Base-by-base conservation (phyloP, 2,329 filamentous ascomycete species). In the Paracoccidioides lutzii region DNA sequence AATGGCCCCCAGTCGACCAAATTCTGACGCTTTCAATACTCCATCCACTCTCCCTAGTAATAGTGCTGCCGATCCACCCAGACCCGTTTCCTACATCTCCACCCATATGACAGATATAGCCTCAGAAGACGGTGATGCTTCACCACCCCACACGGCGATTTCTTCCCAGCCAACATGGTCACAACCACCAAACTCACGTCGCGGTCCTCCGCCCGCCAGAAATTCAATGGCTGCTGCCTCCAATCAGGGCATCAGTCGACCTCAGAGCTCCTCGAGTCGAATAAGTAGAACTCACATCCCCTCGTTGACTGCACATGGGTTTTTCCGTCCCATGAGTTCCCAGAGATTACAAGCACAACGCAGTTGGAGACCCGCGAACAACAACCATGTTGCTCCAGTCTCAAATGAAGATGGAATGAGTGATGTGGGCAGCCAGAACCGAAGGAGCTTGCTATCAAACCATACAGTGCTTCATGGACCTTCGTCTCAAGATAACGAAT, bases 241-340 rank as follows among this genome's bases (percentile, higher is more conserved):
- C 14, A 54, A 54, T 35, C 42, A 73, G 12, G 71, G 70, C 22
- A 68, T 75, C 35, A 75, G 78, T 69, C 67, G 82, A 71, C 61
- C 78, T 78, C 71, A 67, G 51, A 76, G 73, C 57, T 61, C 85
- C 76, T 54, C 78, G 14, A 91, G 84, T 61, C 78, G 87, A 44
- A 78, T 85, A 48, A 90, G 85, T 67, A 81, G 85, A 65, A 93
- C 88, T 44, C 93, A 98, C 76, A 90, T 95, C 22, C 90, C 93
- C 1, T 90, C 87, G 1, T 75, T 98, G 54, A 85, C 89, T 2
- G 90, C 89, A 14, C 87, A 91, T 66, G 91, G 88, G 54, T 97
- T 98, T 74, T 95, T 95, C 67, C 86, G 85, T 28, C 93, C 93
- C 42, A 95, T 98, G 89, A 97, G 90, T 73, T 95, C 91, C 30